Percentiles rank a stretch among this genome's conserved stretches.
These are phyloP conservation scores for Neostapfia colusana DNA, from an alignment of 176 grass and related monocot genomes.

Conservation along the genomic window DNA sequence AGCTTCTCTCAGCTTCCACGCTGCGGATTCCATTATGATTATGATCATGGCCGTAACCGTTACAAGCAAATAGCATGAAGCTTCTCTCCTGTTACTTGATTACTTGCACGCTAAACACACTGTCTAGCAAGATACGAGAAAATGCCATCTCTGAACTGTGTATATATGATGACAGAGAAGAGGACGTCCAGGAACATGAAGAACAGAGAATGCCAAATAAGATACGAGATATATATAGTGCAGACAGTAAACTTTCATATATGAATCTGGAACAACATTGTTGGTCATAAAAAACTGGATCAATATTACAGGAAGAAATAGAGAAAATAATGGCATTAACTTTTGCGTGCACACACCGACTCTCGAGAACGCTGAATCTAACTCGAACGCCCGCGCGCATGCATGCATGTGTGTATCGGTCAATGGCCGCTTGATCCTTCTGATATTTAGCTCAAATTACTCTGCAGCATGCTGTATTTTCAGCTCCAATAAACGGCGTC, in stretches of 20 bases:
- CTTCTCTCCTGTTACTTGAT: no score
- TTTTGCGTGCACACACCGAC: constrained; percentile 38
- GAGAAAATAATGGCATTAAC: constrained; percentile 25
- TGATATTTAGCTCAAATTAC: constrained; percentile 31
- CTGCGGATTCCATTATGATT: no score
- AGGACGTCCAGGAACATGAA: neutral
- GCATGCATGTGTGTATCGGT: neutral
- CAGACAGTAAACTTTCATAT: constrained; percentile 21
- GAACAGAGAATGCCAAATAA: neutral
- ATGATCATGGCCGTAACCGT: no score
- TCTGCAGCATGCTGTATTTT: constrained; percentile 16
- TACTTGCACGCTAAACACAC: no score
- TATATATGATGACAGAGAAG: no score
- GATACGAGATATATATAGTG: neutral
- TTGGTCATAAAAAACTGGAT: constrained; percentile 1
- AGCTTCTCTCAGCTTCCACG: no score
- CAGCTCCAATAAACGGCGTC: neutral
- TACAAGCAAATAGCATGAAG: no score
- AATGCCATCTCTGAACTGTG: no score
- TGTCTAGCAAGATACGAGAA: no score
- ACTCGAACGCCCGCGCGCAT: constrained; percentile 2
- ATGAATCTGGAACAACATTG: constrained; percentile 23
- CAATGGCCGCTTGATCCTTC: constrained; percentile 16
- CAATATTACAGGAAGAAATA: constrained; percentile 33
- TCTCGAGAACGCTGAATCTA: constrained; percentile 16